phyloP scores from a whole-genome alignment of 176 grass and related monocot genomes.

The Pharus latifolius region DNA sequence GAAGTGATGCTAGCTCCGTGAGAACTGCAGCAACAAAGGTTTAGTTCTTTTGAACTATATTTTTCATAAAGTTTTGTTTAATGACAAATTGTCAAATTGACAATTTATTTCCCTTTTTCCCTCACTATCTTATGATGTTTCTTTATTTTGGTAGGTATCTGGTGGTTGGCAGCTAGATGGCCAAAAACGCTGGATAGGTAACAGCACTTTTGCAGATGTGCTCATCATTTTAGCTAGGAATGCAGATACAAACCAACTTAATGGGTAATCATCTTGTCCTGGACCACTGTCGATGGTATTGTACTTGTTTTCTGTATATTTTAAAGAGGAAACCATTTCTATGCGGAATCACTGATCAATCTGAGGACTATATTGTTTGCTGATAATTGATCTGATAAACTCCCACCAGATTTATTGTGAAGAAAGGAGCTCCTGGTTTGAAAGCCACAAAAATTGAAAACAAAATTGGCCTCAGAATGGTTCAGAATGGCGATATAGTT shows the following conservation, averaged over 20 bases:
- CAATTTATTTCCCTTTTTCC: not conserved
- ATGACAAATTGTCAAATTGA: not conserved
- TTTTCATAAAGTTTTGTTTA: not conserved
- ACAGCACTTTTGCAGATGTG: conserved; percentile 90
- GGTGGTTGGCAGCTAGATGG: conserved; percentile 87
- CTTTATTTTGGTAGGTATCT: conserved; percentile 50
- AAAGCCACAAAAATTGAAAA: conserved; percentile 84
- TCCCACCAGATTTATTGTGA: conserved; percentile 71
- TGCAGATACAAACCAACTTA: conserved; percentile 78
- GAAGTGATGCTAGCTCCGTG: conserved; percentile 90
- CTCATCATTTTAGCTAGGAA: conserved; percentile 81
- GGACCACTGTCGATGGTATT: not conserved
- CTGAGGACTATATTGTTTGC: not conserved
- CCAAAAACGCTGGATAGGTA: conserved; percentile 96
- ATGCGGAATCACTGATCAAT: not conserved
- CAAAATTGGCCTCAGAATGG: conserved; percentile 88
- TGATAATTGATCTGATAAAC: not conserved
- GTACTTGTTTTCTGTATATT: not conserved
- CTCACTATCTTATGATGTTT: conserved; percentile 1
- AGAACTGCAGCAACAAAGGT: conserved; percentile 75
- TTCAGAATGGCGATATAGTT: conserved; percentile 90
- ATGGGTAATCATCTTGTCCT: conserved; percentile 49
- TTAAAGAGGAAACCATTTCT: not conserved
- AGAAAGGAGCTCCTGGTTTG: conserved; percentile 71
- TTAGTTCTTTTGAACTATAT: not conserved